Conservation (phyloP, 192 early-diverging fungal species). For the Bifiguratus adelaidae region DNA sequence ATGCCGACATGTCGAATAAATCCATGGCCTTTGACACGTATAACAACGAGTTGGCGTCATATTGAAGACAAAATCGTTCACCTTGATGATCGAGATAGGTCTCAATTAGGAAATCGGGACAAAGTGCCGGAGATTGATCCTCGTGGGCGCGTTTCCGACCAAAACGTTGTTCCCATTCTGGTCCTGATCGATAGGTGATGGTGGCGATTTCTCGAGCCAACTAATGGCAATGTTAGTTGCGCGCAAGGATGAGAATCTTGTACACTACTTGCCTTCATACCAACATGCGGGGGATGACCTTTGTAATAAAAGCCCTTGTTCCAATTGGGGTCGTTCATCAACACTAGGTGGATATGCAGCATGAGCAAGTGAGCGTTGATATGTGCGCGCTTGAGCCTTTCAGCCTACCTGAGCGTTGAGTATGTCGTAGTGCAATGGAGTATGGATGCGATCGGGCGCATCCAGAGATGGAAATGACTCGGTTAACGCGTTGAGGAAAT, state of each 20-base stretch:
- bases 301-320: conserved; percentile 91
- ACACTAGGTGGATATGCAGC: conserved; percentile 29
- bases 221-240: conserved; percentile 6
- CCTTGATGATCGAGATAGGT: conserved; percentile 96
- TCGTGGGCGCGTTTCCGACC: conserved; percentile 73
- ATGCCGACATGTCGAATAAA: conserved; percentile 87
- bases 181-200: conserved; percentile 88
- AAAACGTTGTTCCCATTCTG: conserved; percentile 96
- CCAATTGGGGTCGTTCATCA: conserved; percentile 95
- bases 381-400: neutral
- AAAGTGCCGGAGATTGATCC: conserved; percentile 65
- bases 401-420: conserved; percentile 73
- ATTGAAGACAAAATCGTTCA: conserved; percentile 85
- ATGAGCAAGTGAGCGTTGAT: neutral
- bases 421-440: conserved; percentile 87
- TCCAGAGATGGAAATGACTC: conserved; percentile 78
- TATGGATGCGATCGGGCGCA: conserved; percentile 94
- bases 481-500: conserved; percentile 71
- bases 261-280: conserved; percentile 85
- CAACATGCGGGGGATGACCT: conserved; percentile 75
- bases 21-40: conserved; percentile 98
- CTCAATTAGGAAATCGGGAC: conserved; percentile 92
- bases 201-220: conserved; percentile 90
- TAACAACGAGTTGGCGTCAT: conserved; percentile 87
- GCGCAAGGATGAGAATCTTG: neutral